These are phyloP conservation scores for Russula sp. DNA, from an alignment of 768 basidiomycete genomes.

Conservation along the genomic window DNA sequence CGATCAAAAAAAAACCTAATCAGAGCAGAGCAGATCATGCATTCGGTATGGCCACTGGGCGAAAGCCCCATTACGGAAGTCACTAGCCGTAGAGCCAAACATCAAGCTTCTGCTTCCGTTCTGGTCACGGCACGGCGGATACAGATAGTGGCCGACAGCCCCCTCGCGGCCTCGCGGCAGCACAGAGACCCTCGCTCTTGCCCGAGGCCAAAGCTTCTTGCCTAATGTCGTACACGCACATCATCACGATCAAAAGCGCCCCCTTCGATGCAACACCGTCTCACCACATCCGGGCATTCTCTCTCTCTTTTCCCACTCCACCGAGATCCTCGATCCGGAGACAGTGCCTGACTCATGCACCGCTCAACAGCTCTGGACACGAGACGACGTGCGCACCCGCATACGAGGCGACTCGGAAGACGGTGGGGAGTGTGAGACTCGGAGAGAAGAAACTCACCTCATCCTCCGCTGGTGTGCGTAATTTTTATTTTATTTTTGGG, in stretches of 20 bases:
- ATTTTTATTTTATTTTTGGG: neutral
- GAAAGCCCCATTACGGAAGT: neutral
- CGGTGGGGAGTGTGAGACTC: too few relatives aligned
- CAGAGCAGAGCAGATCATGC: neutral
- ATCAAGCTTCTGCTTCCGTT: neutral
- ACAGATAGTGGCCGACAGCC: too few relatives aligned
- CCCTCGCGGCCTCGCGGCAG: neutral
- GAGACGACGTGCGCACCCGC: too few relatives aligned
- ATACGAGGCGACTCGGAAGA: neutral
- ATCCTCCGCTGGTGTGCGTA: conserved; percentile 1
- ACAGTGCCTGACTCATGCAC: neutral
- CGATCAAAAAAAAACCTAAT: neutral
- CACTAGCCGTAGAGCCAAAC: neutral
- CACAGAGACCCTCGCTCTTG: neutral
- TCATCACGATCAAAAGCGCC: neutral
- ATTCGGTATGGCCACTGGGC: neutral
- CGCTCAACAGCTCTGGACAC: neutral
- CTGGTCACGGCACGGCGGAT: neutral
- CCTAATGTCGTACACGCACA: conserved; percentile 1
- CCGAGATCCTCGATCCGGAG: neutral
- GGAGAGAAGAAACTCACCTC: conserved; percentile 2
- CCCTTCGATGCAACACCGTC: neutral
- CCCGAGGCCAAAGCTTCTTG: neutral
- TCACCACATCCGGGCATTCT: neutral
- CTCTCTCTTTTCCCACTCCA: neutral